phyloP scores from a whole-genome alignment of 2,329 filamentous ascomycete genomes.

The Phaeosphaeria sp. region DNA sequence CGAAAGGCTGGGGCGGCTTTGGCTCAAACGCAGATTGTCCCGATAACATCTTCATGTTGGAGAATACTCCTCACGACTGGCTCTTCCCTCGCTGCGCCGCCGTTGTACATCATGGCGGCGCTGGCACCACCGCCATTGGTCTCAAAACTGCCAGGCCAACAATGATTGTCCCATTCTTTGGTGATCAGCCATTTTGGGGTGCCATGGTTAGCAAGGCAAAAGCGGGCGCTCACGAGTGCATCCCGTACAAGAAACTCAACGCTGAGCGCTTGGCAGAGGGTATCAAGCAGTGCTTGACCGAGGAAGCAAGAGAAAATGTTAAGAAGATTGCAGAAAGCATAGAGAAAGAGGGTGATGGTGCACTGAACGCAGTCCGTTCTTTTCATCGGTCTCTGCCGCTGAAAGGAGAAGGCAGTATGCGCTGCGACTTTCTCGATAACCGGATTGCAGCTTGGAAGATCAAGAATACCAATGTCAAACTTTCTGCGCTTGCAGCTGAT shows the following conservation, averaged over 20 bases:
- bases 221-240: conserved; percentile 67
- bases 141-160: conserved; percentile 74
- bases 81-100: conserved; percentile 71
- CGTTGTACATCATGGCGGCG: conserved; percentile 78
- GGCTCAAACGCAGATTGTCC: conserved; percentile 59
- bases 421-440: conserved; percentile 70
- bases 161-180: conserved; percentile 81
- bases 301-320: conserved; percentile 65
- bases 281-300: conserved; percentile 70
- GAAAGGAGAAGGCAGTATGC: conserved; percentile 55
- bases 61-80: conserved; percentile 79
- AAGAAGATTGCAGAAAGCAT: conserved; percentile 67
- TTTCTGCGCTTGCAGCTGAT: conserved; percentile 70
- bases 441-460: conserved; percentile 70
- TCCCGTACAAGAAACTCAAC: conserved; percentile 72
- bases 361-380: conserved; percentile 70
- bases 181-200: conserved; percentile 81
- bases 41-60: conserved; percentile 73
- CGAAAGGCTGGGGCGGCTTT: conserved; percentile 77
- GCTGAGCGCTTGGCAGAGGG: conserved; percentile 71
- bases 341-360: conserved; percentile 68
- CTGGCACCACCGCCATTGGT: conserved; percentile 77
- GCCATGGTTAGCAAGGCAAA: conserved; percentile 68
- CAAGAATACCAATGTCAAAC: conserved; percentile 64
- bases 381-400: conserved; percentile 69